These are phyloP conservation scores for Rhizopogon vulgaris DNA, from an alignment of 768 basidiomycete species.

Conservation along the genomic window DNA sequence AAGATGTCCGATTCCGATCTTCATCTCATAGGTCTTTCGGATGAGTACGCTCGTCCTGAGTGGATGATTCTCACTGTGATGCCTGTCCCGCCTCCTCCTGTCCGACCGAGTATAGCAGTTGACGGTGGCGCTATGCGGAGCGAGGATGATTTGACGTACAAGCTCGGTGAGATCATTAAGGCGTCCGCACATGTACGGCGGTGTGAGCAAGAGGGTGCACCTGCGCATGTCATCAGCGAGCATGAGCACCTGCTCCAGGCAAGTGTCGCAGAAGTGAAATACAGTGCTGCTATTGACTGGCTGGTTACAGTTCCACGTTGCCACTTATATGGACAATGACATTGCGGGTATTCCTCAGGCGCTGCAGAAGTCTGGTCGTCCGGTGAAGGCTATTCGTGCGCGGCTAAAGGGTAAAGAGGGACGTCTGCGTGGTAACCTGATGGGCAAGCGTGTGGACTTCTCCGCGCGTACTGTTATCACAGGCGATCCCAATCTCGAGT, in stretches of 20 bases:
- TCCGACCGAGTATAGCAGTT: conserved; percentile 95
- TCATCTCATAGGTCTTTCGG: conserved; percentile 83
- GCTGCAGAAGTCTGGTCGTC: conserved; percentile 93
- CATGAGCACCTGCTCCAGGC: conserved; percentile 96
- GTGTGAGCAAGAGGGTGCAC: conserved; percentile 94
- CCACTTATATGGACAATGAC: conserved; percentile 99
- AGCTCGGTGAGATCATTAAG: conserved; percentile 94
- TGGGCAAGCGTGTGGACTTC: conserved; percentile 99
- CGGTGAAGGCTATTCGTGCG: conserved; percentile 96
- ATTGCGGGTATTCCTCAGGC: conserved; percentile 98
- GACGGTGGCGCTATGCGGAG: conserved; percentile 96
- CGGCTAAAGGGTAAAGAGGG: conserved; percentile 99
- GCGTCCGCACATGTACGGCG: conserved; percentile 87
- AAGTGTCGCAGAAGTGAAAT: conserved; percentile 12
- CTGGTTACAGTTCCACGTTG: conserved; percentile 80
- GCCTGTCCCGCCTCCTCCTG: conserved; percentile 96
- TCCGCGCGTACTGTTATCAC: conserved; percentile 99
- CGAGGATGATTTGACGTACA: conserved; percentile 98
- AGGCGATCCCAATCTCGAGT: conserved; percentile 92
- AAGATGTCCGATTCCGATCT: conserved; percentile 92
- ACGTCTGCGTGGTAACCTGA: conserved; percentile 92
- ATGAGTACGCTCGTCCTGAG: conserved; percentile 94
- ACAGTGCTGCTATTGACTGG: background rate
- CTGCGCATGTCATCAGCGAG: conserved; percentile 91
- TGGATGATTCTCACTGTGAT: conserved; percentile 99